Conservation (phyloP, 2,329 filamentous ascomycete genomes). For the Paraconiothyrium brasiliense region DNA sequence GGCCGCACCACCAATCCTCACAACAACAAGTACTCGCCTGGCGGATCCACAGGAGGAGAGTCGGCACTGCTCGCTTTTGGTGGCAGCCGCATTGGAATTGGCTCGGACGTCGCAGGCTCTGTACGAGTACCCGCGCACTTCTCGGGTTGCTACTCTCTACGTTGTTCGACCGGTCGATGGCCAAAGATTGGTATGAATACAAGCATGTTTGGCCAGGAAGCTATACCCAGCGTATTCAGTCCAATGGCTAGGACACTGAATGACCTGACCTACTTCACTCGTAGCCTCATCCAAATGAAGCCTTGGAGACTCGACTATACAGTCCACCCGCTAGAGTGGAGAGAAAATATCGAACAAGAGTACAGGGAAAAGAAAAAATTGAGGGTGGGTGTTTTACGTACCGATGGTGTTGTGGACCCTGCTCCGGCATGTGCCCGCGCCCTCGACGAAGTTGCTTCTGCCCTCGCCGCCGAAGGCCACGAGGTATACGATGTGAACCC, state of each 20-base stretch:
- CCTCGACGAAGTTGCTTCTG: conserved; percentile 73
- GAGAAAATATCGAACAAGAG: conserved; percentile 67
- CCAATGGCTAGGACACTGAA: conserved; percentile 89
- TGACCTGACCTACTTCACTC: conserved; percentile 86
- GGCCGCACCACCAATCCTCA: conserved; percentile 84
- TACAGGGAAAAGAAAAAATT: conserved; percentile 70
- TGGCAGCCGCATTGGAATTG: conserved; percentile 85
- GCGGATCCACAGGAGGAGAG: conserved; percentile 89
- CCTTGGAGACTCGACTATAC: conserved; percentile 90
- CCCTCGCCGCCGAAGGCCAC: conserved; percentile 77
- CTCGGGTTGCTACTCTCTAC: conserved; percentile 85
- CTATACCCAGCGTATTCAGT: conserved; percentile 86
- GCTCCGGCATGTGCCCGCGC: conserved; percentile 84
- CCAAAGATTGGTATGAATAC: conserved; percentile 84
- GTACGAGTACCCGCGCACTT: conserved; percentile 89
- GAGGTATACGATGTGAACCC: conserved; percentile 73
- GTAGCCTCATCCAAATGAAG: conserved; percentile 78
- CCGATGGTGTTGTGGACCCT: conserved; percentile 84
- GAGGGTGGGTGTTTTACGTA: conserved; percentile 78
- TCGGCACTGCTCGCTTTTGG: conserved; percentile 82
- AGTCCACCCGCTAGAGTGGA: conserved; percentile 86
- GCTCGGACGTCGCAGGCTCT: conserved; percentile 89
- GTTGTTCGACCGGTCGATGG: conserved; percentile 90
- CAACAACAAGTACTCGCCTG: conserved; percentile 83
- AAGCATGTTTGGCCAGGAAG: conserved; percentile 92